A percentile compares a stretch with the other conserved stretches of the same genome.
Conservation (phyloP, 495 filamentous ascomycete species). For the Lindgomyces ingoldianus region DNA sequence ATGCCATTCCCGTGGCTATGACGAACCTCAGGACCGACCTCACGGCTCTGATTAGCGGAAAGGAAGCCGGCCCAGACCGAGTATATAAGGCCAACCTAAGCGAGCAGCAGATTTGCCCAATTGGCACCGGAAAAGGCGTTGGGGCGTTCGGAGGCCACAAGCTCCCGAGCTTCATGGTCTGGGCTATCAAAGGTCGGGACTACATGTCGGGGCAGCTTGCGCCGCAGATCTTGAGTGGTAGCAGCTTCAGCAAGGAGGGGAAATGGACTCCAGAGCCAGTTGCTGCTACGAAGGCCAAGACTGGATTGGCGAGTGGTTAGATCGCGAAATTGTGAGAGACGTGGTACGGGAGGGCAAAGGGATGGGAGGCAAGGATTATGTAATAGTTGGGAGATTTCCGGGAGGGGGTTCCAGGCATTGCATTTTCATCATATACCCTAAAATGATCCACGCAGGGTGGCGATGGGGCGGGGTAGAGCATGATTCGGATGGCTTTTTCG, state of each 20-base stretch:
- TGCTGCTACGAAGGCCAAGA: not conserved
- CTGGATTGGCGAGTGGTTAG: conserved; percentile 14
- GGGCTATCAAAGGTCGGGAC: conserved; percentile 63
- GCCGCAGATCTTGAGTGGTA: conserved; percentile 53
- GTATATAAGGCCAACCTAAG: conserved; percentile 37
- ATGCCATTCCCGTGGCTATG: conserved; percentile 48
- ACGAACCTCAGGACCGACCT: conserved; percentile 53
- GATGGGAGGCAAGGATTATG: too few species aligned
- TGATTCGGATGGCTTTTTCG: too few species aligned
- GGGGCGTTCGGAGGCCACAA: conserved; percentile 56
- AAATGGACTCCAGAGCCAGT: conserved; percentile 26
- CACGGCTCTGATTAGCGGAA: conserved; percentile 37
- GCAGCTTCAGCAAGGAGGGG: conserved; percentile 55
- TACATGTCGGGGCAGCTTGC: conserved; percentile 57
- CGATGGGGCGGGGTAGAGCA: too few species aligned
- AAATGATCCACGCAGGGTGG: too few species aligned
- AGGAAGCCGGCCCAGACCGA: conserved; percentile 30
- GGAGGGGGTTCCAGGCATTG: not conserved
- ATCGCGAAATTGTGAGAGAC: not conserved
- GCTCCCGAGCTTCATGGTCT: conserved; percentile 58
- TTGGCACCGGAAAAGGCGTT: conserved; percentile 57
- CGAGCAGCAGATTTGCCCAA: conserved; percentile 54
- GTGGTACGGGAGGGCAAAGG: too few species aligned
- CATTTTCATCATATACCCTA: not conserved
- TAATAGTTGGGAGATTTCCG: not conserved